phyloP scores from a whole-genome alignment of 2,329 filamentous ascomycete genomes.

The Xylaria sp. region DNA sequence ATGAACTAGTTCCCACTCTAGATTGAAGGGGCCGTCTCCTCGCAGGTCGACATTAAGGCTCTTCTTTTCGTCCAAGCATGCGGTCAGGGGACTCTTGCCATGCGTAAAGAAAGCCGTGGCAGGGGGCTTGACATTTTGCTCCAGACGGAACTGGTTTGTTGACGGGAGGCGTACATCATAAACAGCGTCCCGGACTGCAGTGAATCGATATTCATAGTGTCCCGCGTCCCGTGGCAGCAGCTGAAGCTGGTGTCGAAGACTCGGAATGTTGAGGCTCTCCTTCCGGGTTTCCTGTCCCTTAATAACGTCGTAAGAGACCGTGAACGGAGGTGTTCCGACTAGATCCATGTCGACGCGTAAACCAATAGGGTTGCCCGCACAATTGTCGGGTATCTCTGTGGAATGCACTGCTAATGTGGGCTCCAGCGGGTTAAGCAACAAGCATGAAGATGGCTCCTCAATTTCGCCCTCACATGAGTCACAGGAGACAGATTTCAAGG shows the following conservation, averaged over 20 bases:
- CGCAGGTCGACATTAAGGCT: conserved; percentile 78
- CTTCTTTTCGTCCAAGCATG: conserved; percentile 86
- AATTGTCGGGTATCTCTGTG: conserved; percentile 92
- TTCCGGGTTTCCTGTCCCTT: conserved; percentile 68
- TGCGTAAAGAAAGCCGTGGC: conserved; percentile 79
- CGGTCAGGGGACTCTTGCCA: conserved; percentile 65
- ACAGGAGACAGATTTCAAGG: conserved; percentile 80
- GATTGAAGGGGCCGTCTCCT: conserved; percentile 86
- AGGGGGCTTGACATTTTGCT: conserved; percentile 93
- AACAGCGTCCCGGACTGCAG: conserved; percentile 81
- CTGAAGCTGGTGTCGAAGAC: conserved; percentile 84
- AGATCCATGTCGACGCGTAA: conserved; percentile 89
- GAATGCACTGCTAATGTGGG: conserved; percentile 78
- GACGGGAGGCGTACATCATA: conserved; percentile 68
- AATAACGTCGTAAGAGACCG: conserved; percentile 79
- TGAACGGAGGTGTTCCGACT: conserved; percentile 91
- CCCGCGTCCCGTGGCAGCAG: conserved; percentile 85
- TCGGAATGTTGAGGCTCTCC: conserved; percentile 69
- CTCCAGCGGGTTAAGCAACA: conserved; percentile 90
- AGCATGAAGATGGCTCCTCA: conserved; percentile 91
- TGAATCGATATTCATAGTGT: conserved; percentile 87
- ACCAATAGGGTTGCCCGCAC: conserved; percentile 92
- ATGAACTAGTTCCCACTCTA: conserved; percentile 94
- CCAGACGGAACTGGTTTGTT: conserved; percentile 60
- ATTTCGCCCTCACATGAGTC: conserved; percentile 88